Conservation (phyloP, 2,329 filamentous ascomycete species). For the Penicillium sp. region DNA sequence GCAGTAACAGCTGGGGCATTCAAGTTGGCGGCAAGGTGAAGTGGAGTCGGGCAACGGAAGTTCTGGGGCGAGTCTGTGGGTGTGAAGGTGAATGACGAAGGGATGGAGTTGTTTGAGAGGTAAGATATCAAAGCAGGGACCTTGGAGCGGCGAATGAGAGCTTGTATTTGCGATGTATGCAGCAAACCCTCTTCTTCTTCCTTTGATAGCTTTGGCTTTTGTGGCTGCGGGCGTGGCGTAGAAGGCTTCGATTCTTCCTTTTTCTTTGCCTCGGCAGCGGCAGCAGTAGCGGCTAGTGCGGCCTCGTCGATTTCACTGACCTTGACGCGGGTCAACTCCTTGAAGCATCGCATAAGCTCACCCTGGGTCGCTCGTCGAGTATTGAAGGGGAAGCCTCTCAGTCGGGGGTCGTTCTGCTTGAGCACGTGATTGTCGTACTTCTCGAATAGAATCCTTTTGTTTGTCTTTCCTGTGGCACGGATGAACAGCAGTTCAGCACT, state of each 20-base stretch:
- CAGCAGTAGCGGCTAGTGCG: slow-evolving; percentile 60
- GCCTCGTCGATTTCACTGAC: slow-evolving; percentile 75
- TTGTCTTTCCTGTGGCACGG: slow-evolving; percentile 83
- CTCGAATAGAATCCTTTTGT: slow-evolving; percentile 84
- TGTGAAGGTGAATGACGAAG: slow-evolving; percentile 74
- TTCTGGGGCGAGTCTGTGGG: slow-evolving; percentile 69
- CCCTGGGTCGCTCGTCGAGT: slow-evolving; percentile 90
- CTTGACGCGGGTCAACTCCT: slow-evolving; percentile 90
- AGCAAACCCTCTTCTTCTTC: slow-evolving; percentile 81
- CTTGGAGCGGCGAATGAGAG: slow-evolving; percentile 86
- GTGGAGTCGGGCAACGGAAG: slow-evolving; percentile 78
- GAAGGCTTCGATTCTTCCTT: slow-evolving; percentile 42
- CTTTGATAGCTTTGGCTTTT: slow-evolving; percentile 69
- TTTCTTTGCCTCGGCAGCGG: slow-evolving; percentile 52
- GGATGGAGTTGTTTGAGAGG: slow-evolving; percentile 73
- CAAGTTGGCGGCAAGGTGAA: slow-evolving; percentile 83
- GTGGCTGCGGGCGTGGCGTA: slow-evolving; percentile 36
- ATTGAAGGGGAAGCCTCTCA: slow-evolving; percentile 90
- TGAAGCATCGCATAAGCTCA: slow-evolving; percentile 91
- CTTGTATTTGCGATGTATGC: slow-evolving; percentile 87
- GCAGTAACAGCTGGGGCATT: slow-evolving; percentile 78
- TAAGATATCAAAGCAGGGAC: slow-evolving; percentile 85
- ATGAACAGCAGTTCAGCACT: slow-evolving; percentile 85
- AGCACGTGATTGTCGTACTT: slow-evolving; percentile 89
- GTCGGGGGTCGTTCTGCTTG: slow-evolving; percentile 74